Conservation (phyloP, 371 early-diverging fungal genomes). For the Choanephora cucurbitarum region DNA sequence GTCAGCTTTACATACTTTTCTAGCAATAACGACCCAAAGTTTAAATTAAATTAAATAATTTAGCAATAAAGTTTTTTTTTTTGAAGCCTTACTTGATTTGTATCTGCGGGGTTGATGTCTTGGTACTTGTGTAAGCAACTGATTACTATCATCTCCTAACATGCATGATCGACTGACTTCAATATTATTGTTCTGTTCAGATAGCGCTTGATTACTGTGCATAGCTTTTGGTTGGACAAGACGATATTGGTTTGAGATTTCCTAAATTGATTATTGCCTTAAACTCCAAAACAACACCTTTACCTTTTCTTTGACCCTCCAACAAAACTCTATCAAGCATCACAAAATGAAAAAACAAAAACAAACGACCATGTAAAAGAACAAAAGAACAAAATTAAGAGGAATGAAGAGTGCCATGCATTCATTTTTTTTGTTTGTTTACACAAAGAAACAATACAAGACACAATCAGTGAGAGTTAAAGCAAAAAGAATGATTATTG, state of each 20-base stretch:
- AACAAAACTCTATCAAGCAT: too few species aligned
- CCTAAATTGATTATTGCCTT: too few species aligned
- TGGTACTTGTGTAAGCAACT: constrained; percentile 49
- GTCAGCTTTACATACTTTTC: constrained; percentile 66
- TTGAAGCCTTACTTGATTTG: constrained; percentile 55
- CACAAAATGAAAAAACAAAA: too few species aligned
- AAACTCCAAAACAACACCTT: too few species aligned
- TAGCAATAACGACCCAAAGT: constrained; percentile 13
- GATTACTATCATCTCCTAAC: constrained; percentile 10
- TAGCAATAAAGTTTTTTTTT: background rate
- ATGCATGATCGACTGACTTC: too few species aligned
- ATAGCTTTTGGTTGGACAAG: too few species aligned
- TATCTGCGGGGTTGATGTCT: constrained; percentile 62
- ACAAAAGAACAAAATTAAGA: background rate
- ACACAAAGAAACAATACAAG: background rate
- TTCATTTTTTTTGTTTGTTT: background rate
- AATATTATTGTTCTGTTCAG: too few species aligned
- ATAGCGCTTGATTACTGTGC: too few species aligned
- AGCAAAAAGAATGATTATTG: constrained; percentile 2
- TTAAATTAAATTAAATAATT: constrained; percentile 4
- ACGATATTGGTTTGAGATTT: constrained; percentile 1
- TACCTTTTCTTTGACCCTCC: too few species aligned
- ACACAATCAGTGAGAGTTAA: background rate
- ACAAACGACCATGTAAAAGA: constrained; percentile 28
- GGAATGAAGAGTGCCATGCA: background rate